Evolutionary conservation across 1,284 basidiomycete species (phyloP).

Genomic region (Apiotrichum gracile): DNA sequence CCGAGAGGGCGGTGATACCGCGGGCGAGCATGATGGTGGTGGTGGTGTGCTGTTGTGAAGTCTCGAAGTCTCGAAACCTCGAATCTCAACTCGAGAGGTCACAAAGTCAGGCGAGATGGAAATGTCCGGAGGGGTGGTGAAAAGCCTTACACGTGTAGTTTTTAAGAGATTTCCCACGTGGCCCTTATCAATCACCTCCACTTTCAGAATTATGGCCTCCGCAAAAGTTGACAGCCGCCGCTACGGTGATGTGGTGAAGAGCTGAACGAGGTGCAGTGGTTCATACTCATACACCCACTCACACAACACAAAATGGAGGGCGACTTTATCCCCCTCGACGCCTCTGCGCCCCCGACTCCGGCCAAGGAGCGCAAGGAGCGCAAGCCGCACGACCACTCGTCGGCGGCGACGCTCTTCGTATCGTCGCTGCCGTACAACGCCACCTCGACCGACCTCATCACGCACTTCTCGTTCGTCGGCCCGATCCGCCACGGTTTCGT

Average conservation of each 20-base stretch:
- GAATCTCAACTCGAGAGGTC: too few relatives aligned
- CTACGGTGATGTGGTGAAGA: too few relatives aligned
- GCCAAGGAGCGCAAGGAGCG: too few relatives aligned
- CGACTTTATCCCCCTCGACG: conserved; percentile 34
- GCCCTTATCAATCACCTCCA: conserved; percentile 2
- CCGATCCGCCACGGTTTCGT: conserved; percentile 92
- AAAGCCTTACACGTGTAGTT: neutral
- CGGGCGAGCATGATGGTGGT: conserved; percentile 12
- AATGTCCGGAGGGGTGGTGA: neutral
- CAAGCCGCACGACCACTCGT: conserved; percentile 5
- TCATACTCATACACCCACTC: neutral
- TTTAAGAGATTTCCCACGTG: neutral
- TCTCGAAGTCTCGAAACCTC: too few relatives aligned
- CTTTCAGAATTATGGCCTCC: conserved; percentile 4
- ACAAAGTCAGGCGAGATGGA: too few relatives aligned
- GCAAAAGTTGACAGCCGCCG: neutral
- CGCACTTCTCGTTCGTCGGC: conserved; percentile 90
- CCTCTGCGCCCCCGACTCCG: neutral
- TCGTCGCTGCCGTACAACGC: conserved; percentile 71
- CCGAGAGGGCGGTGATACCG: conserved; percentile 21
- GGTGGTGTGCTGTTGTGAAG: neutral
- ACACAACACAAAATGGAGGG: conserved; percentile 24
- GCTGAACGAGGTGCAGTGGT: too few relatives aligned
- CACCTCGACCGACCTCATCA: conserved; percentile 82
- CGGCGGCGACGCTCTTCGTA: conserved; percentile 40